Evolutionary conservation across 176 grass and related monocot genomes (phyloP), one percentile per base, ranked within the genome.

Genomic region (Lolium multiflorum): DNA sequence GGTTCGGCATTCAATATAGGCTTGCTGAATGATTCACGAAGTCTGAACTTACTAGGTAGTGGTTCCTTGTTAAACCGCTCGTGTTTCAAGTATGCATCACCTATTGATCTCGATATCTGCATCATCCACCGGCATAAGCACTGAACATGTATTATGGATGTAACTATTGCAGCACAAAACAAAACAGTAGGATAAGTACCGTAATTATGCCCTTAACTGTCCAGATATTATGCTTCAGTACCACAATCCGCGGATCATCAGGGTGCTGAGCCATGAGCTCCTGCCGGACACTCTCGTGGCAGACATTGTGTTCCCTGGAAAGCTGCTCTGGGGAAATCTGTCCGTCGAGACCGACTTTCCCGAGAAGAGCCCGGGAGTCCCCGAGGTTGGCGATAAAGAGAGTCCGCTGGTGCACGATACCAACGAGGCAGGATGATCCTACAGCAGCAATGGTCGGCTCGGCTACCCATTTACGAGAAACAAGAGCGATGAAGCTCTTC

Each of bases 21-120:
- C 1, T 10, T 8, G 47, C 9, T 49, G 47, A 49, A 49, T 49
- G 47, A 10, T 49, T 49, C 2, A 2, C 10, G 1, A 49, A 49
- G 58, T 86, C 92, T 91, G 80, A 97, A 97, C 84, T 95, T 97
- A 0, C 78, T 78, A 81, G 85, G 93, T 60, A 97, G 91, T 55
- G 59, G 89, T 66, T 97, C 92, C 3, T 79, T 93, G 85, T 97
- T 97, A 78, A 76, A 97, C 51, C 86, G 87, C 0, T 55, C 35
- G 70, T 87, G 78, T 88, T 94, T 94, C 87, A 97, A 79, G 67
- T 95, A 97, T 68, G 91, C 95, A 73, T 95, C 85, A 66, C 95
- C 95, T 60, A 97, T 86, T 60, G 92, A 93, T 91, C 95, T 89
- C 46, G 92, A 93, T 68, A 97, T 92, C 95, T 95, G 87, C 89